Percentiles rank a stretch among this genome's conserved stretches.
Conservation (phyloP, 129 eudicot genomes). For the Gnaphalium uliginosum region DNA sequence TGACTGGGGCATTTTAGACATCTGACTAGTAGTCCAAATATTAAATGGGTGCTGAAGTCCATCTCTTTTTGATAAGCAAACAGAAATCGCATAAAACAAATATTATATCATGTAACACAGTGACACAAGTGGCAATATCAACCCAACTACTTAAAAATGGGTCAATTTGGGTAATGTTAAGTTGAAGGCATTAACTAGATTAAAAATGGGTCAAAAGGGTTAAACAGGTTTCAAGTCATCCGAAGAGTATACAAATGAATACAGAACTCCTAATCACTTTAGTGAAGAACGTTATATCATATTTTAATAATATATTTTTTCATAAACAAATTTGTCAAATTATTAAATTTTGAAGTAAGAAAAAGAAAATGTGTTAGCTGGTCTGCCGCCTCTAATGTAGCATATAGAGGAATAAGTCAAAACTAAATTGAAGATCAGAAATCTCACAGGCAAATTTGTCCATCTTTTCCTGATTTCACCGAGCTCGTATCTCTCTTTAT, state of each 20-base stretch:
- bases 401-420: conserved; percentile 12
- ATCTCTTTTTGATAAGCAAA: not conserved
- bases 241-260: not conserved
- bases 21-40: not conserved
- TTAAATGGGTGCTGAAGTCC: conserved; percentile 3
- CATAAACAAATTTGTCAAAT: not conserved
- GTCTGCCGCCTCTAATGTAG: not conserved
- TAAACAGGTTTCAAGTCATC: not conserved
- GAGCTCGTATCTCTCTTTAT: conserved; percentile 81
- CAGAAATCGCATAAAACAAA: not conserved
- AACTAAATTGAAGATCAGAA: not conserved
- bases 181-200: not conserved
- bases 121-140: not conserved
- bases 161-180: not conserved
- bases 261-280: not conserved
- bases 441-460: conserved; percentile 83
- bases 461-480: conserved; percentile 92
- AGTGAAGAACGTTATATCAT: not conserved
- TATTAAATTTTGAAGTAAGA: not conserved
- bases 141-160: not conserved
- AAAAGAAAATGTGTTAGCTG: not conserved
- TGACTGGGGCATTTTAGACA: not conserved
- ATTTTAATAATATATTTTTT: not conserved
- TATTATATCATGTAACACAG: not conserved
- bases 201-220: not conserved